Conservation (phyloP, 2,329 filamentous ascomycete genomes). For the Microcyclospora pomicola region DNA sequence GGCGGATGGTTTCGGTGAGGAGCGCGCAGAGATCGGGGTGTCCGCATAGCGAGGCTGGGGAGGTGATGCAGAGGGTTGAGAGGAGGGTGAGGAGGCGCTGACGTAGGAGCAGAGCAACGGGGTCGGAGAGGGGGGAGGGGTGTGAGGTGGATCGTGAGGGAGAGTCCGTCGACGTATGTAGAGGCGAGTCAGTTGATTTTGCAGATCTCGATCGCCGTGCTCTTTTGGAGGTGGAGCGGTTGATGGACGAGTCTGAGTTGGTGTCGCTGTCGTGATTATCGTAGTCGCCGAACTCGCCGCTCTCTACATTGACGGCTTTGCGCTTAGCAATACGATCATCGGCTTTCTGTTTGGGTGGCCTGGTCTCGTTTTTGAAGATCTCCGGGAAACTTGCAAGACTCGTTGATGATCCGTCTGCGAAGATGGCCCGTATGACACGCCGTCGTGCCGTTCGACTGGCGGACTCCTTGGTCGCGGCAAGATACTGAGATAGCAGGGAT, state of each 20-base stretch:
- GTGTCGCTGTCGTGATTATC: conserved; percentile 16
- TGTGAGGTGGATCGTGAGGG: background rate
- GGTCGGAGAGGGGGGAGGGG: conserved; percentile 19
- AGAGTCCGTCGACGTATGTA: conserved; percentile 1
- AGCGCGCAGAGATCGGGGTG: conserved; percentile 45
- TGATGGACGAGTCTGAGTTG: background rate
- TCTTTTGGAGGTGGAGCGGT: conserved; percentile 3
- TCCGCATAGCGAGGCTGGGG: conserved; percentile 35
- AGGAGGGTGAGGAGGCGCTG: conserved; percentile 48
- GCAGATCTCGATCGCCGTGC: conserved; percentile 5
- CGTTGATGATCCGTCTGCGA: conserved; percentile 49
- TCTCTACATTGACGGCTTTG: conserved; percentile 38
- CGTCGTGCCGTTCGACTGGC: conserved; percentile 28
- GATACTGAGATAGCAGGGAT: conserved; percentile 49
- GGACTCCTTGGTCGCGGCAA: conserved; percentile 26
- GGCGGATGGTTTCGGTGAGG: conserved; percentile 42
- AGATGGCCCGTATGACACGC: conserved; percentile 50
- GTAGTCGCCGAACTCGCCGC: conserved; percentile 27
- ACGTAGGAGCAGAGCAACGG: conserved; percentile 47
- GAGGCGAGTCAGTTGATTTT: conserved; percentile 1
- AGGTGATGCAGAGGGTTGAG: conserved; percentile 21
- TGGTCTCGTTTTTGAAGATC: conserved; percentile 54
- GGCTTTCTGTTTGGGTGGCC: conserved; percentile 31
- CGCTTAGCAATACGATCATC: conserved; percentile 47
- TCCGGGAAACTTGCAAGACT: conserved; percentile 44